Conservation (phyloP, 2,329 filamentous ascomycete species). For the Trichoderma aggressivum region DNA sequence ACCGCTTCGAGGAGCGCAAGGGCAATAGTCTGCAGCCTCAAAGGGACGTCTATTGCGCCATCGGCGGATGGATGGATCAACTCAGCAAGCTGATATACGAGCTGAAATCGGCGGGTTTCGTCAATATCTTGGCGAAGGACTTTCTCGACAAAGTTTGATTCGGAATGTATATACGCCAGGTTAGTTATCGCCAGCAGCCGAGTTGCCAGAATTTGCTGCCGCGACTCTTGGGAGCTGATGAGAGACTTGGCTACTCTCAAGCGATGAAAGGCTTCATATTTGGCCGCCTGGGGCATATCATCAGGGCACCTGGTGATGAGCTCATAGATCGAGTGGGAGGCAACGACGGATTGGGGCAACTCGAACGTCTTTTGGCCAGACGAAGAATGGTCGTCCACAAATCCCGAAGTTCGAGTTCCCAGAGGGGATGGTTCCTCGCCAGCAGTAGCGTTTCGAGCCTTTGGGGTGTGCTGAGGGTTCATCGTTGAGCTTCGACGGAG, state of each 20-base stretch:
- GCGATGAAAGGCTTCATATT: slow-evolving; percentile 82
- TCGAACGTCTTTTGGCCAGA: slow-evolving; percentile 60
- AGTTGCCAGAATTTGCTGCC: slow-evolving; percentile 74
- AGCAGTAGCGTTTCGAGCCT: slow-evolving; percentile 32
- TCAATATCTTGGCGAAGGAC: slow-evolving; percentile 84
- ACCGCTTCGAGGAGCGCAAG: slow-evolving; percentile 82
- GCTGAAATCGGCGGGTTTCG: slow-evolving; percentile 81
- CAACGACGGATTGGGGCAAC: slow-evolving; percentile 56
- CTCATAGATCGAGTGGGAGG: slow-evolving; percentile 52
- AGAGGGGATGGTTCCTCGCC: slow-evolving; percentile 51
- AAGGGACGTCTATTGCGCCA: slow-evolving; percentile 64
- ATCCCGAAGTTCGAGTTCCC: slow-evolving; percentile 41
- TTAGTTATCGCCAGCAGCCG: slow-evolving; percentile 87
- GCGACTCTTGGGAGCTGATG: slow-evolving; percentile 58
- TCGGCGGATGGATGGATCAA: slow-evolving; percentile 79
- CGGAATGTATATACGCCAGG: slow-evolving; percentile 81
- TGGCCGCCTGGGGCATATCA: slow-evolving; percentile 67
- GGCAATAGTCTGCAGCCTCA: slow-evolving; percentile 77
- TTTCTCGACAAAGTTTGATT: slow-evolving; percentile 79
- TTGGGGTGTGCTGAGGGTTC: slow-evolving; percentile 42
- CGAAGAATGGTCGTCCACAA: slow-evolving; percentile 32
- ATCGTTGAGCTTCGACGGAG: slow-evolving; percentile 65
- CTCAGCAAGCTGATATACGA: slow-evolving; percentile 89
- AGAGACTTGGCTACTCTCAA: slow-evolving; percentile 82
- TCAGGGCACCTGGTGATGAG: slow-evolving; percentile 54